A percentile compares a stretch with the other conserved stretches of the same genome.
Evolutionary conservation across 176 grass and related monocot genomes (phyloP).

Genomic region (Avena insularis): DNA sequence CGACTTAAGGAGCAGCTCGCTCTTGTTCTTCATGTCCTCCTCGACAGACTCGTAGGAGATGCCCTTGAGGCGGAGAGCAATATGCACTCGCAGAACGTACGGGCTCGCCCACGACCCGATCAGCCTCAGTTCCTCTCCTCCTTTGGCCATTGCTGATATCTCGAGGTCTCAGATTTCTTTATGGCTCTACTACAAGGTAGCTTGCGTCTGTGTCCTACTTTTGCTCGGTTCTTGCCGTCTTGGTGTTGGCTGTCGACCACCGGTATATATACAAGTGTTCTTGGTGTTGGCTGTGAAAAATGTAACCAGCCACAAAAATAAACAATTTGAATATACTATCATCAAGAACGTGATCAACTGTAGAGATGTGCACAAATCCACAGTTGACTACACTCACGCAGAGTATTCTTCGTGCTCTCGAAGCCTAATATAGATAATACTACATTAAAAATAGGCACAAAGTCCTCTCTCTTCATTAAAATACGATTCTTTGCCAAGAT

Average conservation of each 20-base stretch:
- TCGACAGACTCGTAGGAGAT: slow-evolving; percentile 55
- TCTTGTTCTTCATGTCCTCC: slow-evolving; percentile 53
- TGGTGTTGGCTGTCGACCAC: neutral
- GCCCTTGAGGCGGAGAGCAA: slow-evolving; percentile 64
- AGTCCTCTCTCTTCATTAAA: neutral
- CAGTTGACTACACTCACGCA: neutral
- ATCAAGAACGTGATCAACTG: neutral
- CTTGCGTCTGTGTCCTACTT: neutral
- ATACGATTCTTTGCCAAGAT: neutral
- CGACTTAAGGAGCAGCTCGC: slow-evolving; percentile 54
- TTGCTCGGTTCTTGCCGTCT: neutral
- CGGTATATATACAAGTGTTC: neutral
- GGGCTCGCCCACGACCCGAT: slow-evolving; percentile 37
- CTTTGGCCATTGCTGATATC: neutral
- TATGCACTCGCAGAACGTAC: slow-evolving; percentile 40
- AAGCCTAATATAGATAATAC: neutral
- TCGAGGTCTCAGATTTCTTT: neutral
- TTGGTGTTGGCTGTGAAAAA: neutral
- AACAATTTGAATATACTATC: neutral
- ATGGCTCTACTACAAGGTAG: neutral
- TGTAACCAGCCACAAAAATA: neutral
- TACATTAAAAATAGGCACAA: neutral
- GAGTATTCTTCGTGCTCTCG: neutral
- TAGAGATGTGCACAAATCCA: neutral
- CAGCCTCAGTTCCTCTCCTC: neutral